Conservation (phyloP, 2,329 filamentous ascomycete genomes). For the Exutisphaerella laricina region DNA sequence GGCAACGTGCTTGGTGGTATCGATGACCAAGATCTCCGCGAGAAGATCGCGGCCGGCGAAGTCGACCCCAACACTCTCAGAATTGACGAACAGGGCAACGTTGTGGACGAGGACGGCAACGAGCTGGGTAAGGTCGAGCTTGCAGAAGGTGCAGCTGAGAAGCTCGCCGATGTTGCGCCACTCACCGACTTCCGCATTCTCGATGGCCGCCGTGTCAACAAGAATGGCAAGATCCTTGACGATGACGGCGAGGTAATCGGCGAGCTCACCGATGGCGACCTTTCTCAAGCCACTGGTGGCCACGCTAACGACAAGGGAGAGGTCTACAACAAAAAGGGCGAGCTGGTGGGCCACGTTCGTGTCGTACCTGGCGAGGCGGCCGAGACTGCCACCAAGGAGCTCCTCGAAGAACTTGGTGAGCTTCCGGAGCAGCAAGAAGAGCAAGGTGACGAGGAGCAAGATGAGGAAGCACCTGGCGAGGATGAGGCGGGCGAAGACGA, state of each 20-base stretch:
- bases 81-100: slow-evolving; percentile 48
- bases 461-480: slow-evolving; percentile 22
- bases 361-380: slow-evolving; percentile 47
- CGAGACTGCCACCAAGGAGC: slow-evolving; percentile 45
- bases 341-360: slow-evolving; percentile 46
- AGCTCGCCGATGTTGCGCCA: slow-evolving; percentile 39
- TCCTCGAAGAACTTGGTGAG: slow-evolving; percentile 44
- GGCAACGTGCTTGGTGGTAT: slow-evolving; percentile 48
- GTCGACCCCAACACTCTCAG: slow-evolving; percentile 44
- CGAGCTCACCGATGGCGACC: slow-evolving; percentile 45
- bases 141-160: slow-evolving; percentile 45
- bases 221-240: slow-evolving; percentile 51
- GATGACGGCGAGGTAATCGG: slow-evolving; percentile 49
- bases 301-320: slow-evolving; percentile 48
- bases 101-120: slow-evolving; percentile 48
- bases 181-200: slow-evolving; percentile 43
- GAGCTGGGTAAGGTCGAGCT: slow-evolving; percentile 48
- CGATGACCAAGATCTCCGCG: slow-evolving; percentile 40
- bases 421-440: slow-evolving; percentile 35
- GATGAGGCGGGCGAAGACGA: slow-evolving; percentile 21
- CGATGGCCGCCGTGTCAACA: slow-evolving; percentile 52
- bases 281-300: slow-evolving; percentile 42
- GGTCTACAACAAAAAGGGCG: slow-evolving; percentile 47
- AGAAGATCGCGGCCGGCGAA: slow-evolving; percentile 36
- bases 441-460: slow-evolving; percentile 19